Conservation (phyloP, 345 rosid genomes). For the Mallotus nudiflorus region DNA sequence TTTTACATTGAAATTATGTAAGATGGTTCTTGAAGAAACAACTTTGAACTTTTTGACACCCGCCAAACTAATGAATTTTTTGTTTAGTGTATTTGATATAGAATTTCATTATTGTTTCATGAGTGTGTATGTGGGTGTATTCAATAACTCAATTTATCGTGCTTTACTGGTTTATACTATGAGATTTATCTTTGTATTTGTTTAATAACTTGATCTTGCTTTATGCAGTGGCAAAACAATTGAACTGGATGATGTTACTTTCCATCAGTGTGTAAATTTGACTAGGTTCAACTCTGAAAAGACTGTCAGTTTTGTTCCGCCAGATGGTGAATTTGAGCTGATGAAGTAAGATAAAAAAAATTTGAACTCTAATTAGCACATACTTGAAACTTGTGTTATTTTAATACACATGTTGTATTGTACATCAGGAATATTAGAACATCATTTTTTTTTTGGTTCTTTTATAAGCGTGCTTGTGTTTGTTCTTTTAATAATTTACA, state of each 20-base stretch:
- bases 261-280: conserved; percentile 96
- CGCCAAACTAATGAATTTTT: not conserved
- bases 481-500: too few relatives aligned
- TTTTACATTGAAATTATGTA: not conserved
- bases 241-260: conserved; percentile 98
- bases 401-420: not conserved
- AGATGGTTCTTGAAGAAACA: too few relatives aligned
- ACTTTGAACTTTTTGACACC: too few relatives aligned
- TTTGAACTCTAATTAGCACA: conserved; percentile 4
- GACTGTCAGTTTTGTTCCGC: conserved; percentile 98
- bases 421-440: not conserved
- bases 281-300: conserved; percentile 98
- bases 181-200: not conserved
- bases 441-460: not conserved
- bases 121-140: too few relatives aligned
- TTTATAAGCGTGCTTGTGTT: not conserved
- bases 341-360: conserved; percentile 77
- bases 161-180: not conserved
- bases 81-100: not conserved
- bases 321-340: conserved; percentile 98
- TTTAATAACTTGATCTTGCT: not conserved
- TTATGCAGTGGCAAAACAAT: conserved; percentile 89
- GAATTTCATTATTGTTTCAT: not conserved
- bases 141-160: not conserved
- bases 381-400: not conserved